Conservation (phyloP, 768 basidiomycete species). For the Podaxis sp. region DNA sequence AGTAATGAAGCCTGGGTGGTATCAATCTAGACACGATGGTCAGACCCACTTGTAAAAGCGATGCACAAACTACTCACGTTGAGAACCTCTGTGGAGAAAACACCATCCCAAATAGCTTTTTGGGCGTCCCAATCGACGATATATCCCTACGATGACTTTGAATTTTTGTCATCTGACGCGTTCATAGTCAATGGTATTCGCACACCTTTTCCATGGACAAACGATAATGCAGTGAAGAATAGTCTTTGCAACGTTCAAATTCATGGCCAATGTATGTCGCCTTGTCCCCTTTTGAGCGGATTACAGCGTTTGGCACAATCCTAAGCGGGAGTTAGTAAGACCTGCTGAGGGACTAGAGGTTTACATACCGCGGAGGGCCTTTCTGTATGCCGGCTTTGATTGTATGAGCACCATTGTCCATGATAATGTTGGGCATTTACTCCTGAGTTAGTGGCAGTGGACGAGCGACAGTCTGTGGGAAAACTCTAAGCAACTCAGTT, state of each 20-base stretch:
- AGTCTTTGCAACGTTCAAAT: slow-evolving; percentile 70
- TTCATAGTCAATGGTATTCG: background rate
- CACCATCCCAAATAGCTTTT: slow-evolving; percentile 89
- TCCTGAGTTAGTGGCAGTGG: slow-evolving; percentile 7
- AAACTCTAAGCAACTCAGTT: background rate
- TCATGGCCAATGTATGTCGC: slow-evolving; percentile 85
- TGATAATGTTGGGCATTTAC: slow-evolving; percentile 40
- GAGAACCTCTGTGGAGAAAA: slow-evolving; percentile 72
- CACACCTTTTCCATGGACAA: slow-evolving; percentile 84
- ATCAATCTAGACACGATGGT: slow-evolving; percentile 48
- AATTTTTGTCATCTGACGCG: slow-evolving; percentile 12
- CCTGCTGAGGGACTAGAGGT: background rate
- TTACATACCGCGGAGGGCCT: slow-evolving; percentile 22
- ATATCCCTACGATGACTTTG: slow-evolving; percentile 61
- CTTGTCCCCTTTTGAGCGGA: slow-evolving; percentile 82
- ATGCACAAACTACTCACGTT: slow-evolving; percentile 38
- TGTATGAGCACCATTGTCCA: slow-evolving; percentile 85
- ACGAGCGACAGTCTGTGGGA: slow-evolving; percentile 2
- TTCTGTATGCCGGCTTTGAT: slow-evolving; percentile 67
- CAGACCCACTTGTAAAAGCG: background rate
- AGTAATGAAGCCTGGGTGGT: slow-evolving; percentile 70
- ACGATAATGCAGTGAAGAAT: slow-evolving; percentile 76
- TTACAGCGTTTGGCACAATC: slow-evolving; percentile 75
- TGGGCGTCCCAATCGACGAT: slow-evolving; percentile 94
- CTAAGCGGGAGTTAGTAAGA: slow-evolving; percentile 30